Base-by-base conservation (phyloP, 345 rosid species). In the Bruguiera sexangula region DNA sequence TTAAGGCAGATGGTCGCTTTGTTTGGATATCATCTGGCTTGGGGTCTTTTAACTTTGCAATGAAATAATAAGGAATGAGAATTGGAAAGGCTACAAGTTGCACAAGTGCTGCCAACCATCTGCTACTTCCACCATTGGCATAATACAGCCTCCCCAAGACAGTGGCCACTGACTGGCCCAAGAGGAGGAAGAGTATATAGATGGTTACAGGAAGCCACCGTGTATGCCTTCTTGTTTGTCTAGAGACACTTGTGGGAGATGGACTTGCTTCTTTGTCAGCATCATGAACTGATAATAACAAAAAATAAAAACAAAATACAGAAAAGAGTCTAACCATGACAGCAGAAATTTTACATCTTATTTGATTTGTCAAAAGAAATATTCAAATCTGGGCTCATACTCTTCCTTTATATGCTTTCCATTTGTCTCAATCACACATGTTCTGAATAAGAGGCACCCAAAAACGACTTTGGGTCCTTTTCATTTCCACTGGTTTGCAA, bases 81-180 rank as follows among this genome's bases (percentile, higher is more conserved):
- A 83, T 70, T 1, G 84, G 85, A 78, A 88, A 85, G 61, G 89
- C 91, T 0, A 60, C 66, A 18, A 67, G 67, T 54, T 85, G 91
- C 5, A 78, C 74, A 0, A 83, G 76, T 27, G 89, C 67, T 70
- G 77, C 83, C 74, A 86, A 55, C 87, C 88, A 86, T 72, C 66
- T 75, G 80, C 87, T 82, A 29, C 69, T 81, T 6, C 89, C 88
- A 24, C 91, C 85, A 43, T 77, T 80, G 58, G 75, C 76, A 53
- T 53, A 86, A 75, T 88, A 88, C 6, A 81, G 74, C 60, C 85
- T 81, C 8, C 87, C 88, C 24, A 86, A 60, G 57, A 88, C 63
- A 1, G 78, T 71, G 1, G 86, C 79, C 10, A 58, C 62, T 6
- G 88, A 46, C 65, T 84, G 86, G 63, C 86, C 85, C 0, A 70